Base-by-base conservation (phyloP, 306 rosid genomes). In the Amphicarpaea edgeworthii region DNA sequence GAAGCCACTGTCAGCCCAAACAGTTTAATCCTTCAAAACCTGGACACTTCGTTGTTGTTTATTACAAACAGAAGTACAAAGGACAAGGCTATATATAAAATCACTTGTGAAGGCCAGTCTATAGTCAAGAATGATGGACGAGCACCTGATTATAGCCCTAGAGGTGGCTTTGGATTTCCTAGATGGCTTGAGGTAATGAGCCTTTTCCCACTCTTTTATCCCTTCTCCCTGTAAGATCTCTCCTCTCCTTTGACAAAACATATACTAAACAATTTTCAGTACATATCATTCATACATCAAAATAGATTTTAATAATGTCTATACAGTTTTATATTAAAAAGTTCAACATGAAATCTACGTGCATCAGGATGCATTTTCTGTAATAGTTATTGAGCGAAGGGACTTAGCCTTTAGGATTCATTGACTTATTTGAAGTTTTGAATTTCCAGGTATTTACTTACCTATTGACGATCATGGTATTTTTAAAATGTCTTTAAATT, bases 151-250 rank as follows among this genome's bases (percentile, higher is more conserved):
- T 91, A 74, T 85, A 86, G 54, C 60, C 87, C 97, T 49, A 85
- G 93, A 85, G 92, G 87, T 40, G 97, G 93, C 65, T 85, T 85
- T 17, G 99, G 97, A 67, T 86, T 96, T 83, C 98, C 99, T 58
- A 83, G 97, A 87, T 96, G 98, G 98, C 97, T 96, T 59, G 98
- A 96, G 99, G 99, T 96, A 28, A 28, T 28, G 32, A 28, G 32
- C 32, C 32, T 28, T 28, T 28, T 28, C 32, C 32, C 4, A 28
- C 4, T 28, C 32, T 28, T 5, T 28, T 28, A 28, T 5, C n/a
- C 14, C 32, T 32, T 32, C 45, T 32, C 28, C 64, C 64, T 12
- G 34, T 9, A 21, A 21, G 62, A 12, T 23, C 34, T 32, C 67
- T 14, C 43, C 67, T 32, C 67, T 14, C 20, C 67, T 8, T 12